Conservation (phyloP, 139 green algal species). For the Bryopsis sp. region DNA sequence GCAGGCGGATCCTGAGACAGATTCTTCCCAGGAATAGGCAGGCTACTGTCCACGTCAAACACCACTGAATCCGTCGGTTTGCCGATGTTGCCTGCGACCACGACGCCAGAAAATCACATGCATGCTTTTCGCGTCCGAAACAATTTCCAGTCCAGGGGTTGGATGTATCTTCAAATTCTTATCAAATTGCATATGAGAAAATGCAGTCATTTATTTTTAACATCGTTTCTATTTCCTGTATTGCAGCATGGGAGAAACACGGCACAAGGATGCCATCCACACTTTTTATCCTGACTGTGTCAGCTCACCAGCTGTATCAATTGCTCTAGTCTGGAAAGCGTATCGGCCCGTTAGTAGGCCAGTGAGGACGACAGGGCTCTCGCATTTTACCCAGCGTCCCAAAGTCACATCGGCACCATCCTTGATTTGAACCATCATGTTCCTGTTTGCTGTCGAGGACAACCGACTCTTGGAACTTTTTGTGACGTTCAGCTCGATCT, state of each 20-base stretch:
- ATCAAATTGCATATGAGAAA: too few relatives aligned
- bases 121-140: too few relatives aligned
- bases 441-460: neutral
- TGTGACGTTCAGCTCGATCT: neutral
- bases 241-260: too few relatives aligned
- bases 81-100: constrained; percentile 8
- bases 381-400: neutral
- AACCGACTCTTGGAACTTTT: neutral
- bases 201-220: too few relatives aligned
- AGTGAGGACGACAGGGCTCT: constrained; percentile 5
- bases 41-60: constrained; percentile 7
- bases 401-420: neutral
- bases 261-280: too few relatives aligned
- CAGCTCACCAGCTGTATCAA: neutral
- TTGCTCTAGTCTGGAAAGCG: neutral
- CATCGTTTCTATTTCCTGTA: too few relatives aligned
- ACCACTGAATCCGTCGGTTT: neutral
- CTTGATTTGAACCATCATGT: neutral
- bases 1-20: neutral
- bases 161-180: too few relatives aligned
- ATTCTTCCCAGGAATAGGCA: constrained; percentile 8
- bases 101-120: too few relatives aligned
- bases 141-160: too few relatives aligned
- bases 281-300: too few relatives aligned
- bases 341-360: neutral